Percentiles rank a stretch among this genome's conserved stretches.
Evolutionary conservation across 495 filamentous ascomycete species (phyloP).

Genomic region (Friedmanniomyces simplex): DNA sequence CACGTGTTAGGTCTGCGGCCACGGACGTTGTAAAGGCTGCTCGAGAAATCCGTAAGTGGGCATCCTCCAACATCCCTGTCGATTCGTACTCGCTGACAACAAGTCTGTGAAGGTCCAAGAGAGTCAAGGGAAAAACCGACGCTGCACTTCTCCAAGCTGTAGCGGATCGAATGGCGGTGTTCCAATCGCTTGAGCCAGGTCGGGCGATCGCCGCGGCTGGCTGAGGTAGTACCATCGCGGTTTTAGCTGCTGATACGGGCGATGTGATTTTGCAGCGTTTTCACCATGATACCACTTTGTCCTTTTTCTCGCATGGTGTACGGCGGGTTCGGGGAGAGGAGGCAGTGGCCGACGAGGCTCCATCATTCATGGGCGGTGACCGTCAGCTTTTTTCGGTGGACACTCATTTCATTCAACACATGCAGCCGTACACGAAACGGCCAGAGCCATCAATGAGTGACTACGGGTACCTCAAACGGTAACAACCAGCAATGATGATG

Average conservation of each 20-base stretch:
- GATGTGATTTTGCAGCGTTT: background rate
- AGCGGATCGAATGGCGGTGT: background rate
- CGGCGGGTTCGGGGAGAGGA: background rate
- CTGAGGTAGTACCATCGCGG: background rate
- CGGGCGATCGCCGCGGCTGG: background rate
- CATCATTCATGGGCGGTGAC: background rate
- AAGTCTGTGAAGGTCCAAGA: background rate
- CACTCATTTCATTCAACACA: no score
- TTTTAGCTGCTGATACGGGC: slow-evolving; percentile 14
- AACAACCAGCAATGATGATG: no score
- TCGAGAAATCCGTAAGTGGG: slow-evolving; percentile 7
- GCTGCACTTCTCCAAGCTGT: background rate
- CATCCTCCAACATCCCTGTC: background rate
- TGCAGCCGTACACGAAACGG: no score
- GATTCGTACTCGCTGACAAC: background rate
- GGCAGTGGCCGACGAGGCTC: background rate
- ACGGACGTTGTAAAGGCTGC: slow-evolving; percentile 5
- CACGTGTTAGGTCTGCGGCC: slow-evolving; percentile 3
- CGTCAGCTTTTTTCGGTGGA: background rate
- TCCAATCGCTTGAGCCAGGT: background rate
- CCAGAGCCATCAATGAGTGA: no score
- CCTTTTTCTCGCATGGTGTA: background rate
- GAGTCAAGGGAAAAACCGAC: background rate
- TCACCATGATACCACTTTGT: background rate
- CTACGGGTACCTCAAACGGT: no score